phyloP scores from a whole-genome alignment of 768 basidiomycete species.

The Dentipellis sp. region DNA sequence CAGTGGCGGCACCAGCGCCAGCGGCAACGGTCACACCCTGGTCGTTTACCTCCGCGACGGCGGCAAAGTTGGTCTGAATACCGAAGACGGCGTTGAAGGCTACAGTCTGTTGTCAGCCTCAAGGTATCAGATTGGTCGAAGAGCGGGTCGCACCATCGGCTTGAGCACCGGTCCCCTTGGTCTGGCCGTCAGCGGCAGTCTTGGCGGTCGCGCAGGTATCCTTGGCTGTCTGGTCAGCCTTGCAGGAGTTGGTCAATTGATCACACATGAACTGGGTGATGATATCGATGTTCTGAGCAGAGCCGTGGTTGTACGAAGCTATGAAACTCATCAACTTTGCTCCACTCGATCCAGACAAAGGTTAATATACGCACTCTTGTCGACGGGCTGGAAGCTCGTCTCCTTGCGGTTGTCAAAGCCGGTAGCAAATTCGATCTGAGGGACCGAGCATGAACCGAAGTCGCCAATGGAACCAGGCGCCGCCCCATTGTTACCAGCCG shows the following conservation, averaged over 20 bases:
- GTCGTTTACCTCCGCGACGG: constrained; percentile 33
- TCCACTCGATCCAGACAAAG: not conserved
- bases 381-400: constrained; percentile 44
- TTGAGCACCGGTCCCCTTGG: constrained; percentile 25
- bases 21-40: constrained; percentile 30
- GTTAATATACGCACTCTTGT: constrained; percentile 26
- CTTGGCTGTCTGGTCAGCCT: constrained; percentile 38
- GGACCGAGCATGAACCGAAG: constrained; percentile 43
- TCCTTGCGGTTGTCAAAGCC: constrained; percentile 47
- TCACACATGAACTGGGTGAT: constrained; percentile 50
- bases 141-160: not conserved
- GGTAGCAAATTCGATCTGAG: constrained; percentile 44
- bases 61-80: constrained; percentile 41
- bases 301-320: constrained; percentile 9
- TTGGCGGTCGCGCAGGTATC: constrained; percentile 31
- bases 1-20: constrained; percentile 7
- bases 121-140: too few species aligned
- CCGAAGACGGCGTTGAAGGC: constrained; percentile 52
- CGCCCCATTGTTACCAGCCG: not conserved
- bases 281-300: constrained; percentile 25
- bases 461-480: constrained; percentile 11
- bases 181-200: constrained; percentile 31
- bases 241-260: constrained; percentile 37
- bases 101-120: not conserved
- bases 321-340: too few species aligned